Evolutionary conservation across 2,329 filamentous ascomycete species (phyloP).

Genomic region (Paecilomyces sp.): DNA sequence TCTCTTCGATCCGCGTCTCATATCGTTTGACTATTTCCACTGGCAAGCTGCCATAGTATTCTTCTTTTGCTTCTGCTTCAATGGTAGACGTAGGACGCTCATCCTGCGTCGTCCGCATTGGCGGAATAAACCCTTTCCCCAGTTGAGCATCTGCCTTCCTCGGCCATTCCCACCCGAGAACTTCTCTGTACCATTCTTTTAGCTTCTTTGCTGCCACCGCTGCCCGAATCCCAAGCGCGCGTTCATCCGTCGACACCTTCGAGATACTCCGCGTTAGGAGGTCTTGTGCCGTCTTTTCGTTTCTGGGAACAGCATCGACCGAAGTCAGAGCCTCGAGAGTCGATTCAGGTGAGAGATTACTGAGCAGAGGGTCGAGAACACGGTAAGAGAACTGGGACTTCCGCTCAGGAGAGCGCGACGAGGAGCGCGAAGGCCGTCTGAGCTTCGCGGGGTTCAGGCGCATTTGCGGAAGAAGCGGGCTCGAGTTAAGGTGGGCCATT

Average conservation of each 20-base stretch:
- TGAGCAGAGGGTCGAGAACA: conserved; percentile 42
- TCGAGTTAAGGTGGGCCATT: conserved; percentile 19
- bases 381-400: conserved; percentile 27
- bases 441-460: conserved; percentile 19
- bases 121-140: conserved; percentile 37
- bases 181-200: conserved; percentile 51
- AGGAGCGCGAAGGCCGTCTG: conserved; percentile 24
- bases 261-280: conserved; percentile 45
- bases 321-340: conserved; percentile 45
- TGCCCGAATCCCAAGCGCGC: conserved; percentile 52
- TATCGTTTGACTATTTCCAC: conserved; percentile 58
- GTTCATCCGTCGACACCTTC: conserved; percentile 48
- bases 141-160: conserved; percentile 27
- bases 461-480: conserved; percentile 21
- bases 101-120: conserved; percentile 7
- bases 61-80: conserved; percentile 15
- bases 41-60: conserved; percentile 66
- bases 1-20: conserved; percentile 66
- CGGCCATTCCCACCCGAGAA: conserved; percentile 54
- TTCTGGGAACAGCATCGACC: conserved; percentile 33
- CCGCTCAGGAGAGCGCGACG: conserved; percentile 32
- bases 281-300: conserved; percentile 30
- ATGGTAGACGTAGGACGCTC: conserved; percentile 13
- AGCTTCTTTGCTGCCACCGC: conserved; percentile 53
- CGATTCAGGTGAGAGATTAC: conserved; percentile 47